Evolutionary conservation across 2,329 filamentous ascomycete genomes (phyloP), one percentile per base, ranked within the genome.

Genomic region (Stagonosporopsis rhizophila): DNA sequence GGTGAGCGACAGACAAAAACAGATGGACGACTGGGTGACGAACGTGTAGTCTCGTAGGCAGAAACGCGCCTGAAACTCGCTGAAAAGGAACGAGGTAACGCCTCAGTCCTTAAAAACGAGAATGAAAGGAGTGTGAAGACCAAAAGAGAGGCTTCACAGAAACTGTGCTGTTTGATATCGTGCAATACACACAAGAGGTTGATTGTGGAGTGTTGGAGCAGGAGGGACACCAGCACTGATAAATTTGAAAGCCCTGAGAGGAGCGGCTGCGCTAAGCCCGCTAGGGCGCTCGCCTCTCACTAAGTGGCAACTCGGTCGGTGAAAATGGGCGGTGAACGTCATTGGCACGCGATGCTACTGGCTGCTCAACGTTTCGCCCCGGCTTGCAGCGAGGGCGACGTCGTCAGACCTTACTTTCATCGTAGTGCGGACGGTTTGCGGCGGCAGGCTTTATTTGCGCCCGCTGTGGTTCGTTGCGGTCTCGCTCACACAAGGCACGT

Each of bases 61-160:
- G 72, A 75, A 74, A 75, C 73, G 70, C 68, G 74, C 71, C 68
- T 75, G 73, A 74, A 74, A 74, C 72, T 72, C 68, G 72, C 72
- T 65, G 65, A 70, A 67, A 69, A 66, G 69, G 72, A 74, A 75
- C 64, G 65, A 68, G 69, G 65, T 59, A 72, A 67, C 62, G 64
- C 70, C 72, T 74, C 73, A 72, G 65, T 72, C 72, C 71, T 69
- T 61, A 46, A 67, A 68, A 75, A 73, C 66, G 70, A 75, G 68
- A 75, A 72, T 68, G 70, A 63, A 75, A 75, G 55, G 69, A 75
- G 69, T 62, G 72, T 73, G 73, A 75, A 76, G 73, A 66, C 73
- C 72, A 75, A 76, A 75, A 68, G 72, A 71, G 66, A 71, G 72
- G 72, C 72, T 75, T 75, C 72, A 75, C 71, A 68, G 62, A 64